Percentiles rank a stretch among this genome's conserved stretches.
phyloP scores from a whole-genome alignment of 148 eudicot genomes.

The Vaccinium macrocarpon region DNA sequence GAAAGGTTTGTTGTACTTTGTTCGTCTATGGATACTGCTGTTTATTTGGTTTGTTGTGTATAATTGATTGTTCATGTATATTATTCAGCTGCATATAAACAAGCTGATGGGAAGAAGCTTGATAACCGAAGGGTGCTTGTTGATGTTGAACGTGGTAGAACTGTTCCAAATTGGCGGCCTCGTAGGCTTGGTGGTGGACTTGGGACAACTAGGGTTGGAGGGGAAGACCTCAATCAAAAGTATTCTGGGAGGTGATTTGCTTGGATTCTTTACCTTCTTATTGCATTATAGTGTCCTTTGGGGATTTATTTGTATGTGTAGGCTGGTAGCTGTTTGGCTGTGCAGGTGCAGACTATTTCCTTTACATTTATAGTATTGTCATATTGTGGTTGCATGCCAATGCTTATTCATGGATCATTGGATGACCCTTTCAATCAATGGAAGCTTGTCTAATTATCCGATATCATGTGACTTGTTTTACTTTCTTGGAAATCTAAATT shows the following conservation, averaged over 20 bases:
- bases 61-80: constrained; percentile 4
- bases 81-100: constrained; percentile 91
- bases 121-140: constrained; percentile 97
- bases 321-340: not conserved
- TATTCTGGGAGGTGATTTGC: constrained; percentile 46
- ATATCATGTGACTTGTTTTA: not conserved
- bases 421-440: constrained; percentile 3
- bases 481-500: not conserved
- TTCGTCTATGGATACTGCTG: not conserved
- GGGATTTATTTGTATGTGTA: not conserved
- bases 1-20: constrained; percentile 60
- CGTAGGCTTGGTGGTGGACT: constrained; percentile 98
- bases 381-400: not conserved
- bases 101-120: constrained; percentile 95
- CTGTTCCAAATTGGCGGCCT: constrained; percentile 98
- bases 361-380: not conserved
- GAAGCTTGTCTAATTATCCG: not conserved
- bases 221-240: constrained; percentile 64
- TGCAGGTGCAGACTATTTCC: not conserved
- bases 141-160: constrained; percentile 98
- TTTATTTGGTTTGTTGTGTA: not conserved
- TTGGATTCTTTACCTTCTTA: not conserved
- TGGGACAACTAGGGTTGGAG: constrained; percentile 85
- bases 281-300: not conserved
- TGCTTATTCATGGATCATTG: not conserved